Base-by-base conservation (phyloP, 1,284 basidiomycete species). In the Irpex sp. region DNA sequence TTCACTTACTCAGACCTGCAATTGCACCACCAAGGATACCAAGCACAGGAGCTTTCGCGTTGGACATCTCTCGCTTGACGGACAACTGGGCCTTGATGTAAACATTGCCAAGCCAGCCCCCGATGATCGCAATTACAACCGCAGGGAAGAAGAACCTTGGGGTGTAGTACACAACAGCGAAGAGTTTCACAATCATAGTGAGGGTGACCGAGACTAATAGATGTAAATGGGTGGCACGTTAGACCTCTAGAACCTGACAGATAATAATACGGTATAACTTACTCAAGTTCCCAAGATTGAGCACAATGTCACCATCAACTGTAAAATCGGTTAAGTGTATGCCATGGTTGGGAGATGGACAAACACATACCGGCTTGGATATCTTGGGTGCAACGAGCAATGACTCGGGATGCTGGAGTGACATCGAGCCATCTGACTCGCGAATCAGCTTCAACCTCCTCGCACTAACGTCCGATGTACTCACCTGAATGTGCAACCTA, bases 81-180 rank as follows among this genome's bases (percentile, higher is more conserved):
- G 86, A 84, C 9, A 92, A 78, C 72, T 92, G 90, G n/a, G 86
- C 86, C 67, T 84, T 83, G 70, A 92, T 88, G 67, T 85, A 87
- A n/a, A 85, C 70, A 54, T 74, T 70, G 13, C 76, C 82, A 26
- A 80, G 72, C 67, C 76, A 72, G n/a, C 72, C 78, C 26, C 84
- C 84, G 4, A 83, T n/a, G 2, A 74, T 68, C 5, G 77, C 78
- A 36, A 85, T 76, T 55, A 71, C 17, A 5, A 75, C 54, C 15
- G 77, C 76, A 9, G 76, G 78, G 5, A 79, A 48, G 19, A 75
- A 60, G 68, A 80, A 75, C 8, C 74, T 58, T 0, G 81, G 82
- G 0, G 83, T 79, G 34, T 83, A 72, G 26, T 75, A 64, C n/a
- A 83, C 72, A 57, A 84, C 75, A 0, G 81, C 74, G 48, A 75